phyloP scores from a whole-genome alignment of 2,329 filamentous ascomycete species.

The Aulographum hederae region DNA sequence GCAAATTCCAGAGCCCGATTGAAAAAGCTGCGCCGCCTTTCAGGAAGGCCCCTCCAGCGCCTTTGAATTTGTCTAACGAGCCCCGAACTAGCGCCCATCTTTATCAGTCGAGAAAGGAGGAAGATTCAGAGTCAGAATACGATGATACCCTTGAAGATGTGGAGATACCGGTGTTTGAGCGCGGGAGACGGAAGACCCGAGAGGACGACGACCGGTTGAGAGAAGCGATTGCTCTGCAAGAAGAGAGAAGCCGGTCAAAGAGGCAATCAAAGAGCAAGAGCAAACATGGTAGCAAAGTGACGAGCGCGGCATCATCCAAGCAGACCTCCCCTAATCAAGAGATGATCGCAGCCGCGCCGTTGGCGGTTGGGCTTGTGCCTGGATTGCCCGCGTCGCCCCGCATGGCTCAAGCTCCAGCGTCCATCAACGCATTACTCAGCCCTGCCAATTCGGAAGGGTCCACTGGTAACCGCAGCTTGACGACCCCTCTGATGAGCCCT shows the following conservation, averaged over 20 bases:
- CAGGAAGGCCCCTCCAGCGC: constrained; percentile 71
- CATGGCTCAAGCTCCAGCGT: constrained; percentile 7
- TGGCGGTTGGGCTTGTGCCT: neutral
- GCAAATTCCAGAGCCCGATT: constrained; percentile 16
- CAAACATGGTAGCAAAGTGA: constrained; percentile 24
- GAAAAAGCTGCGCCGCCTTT: constrained; percentile 13
- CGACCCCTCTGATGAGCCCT: constrained; percentile 13
- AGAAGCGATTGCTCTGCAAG: constrained; percentile 48
- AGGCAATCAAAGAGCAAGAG: constrained; percentile 43
- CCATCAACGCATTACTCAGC: constrained; percentile 31
- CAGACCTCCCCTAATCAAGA: constrained; percentile 7
- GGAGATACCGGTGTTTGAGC: constrained; percentile 37
- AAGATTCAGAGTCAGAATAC: constrained; percentile 68
- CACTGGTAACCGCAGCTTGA: neutral
- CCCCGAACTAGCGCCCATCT: constrained; percentile 24
- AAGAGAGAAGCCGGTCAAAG: constrained; percentile 57
- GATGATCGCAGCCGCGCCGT: constrained; percentile 8
- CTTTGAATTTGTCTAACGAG: constrained; percentile 47
- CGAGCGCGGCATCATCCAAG: constrained; percentile 11
- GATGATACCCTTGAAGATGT: constrained; percentile 58
- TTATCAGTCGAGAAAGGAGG: constrained; percentile 25
- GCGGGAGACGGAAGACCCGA: constrained; percentile 66
- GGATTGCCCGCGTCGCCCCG: constrained; percentile 3
- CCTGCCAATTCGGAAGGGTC: constrained; percentile 19
- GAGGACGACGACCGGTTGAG: constrained; percentile 74